phyloP scores from a whole-genome alignment of 192 early-diverging fungal genomes.

The Mortierella claussenii region DNA sequence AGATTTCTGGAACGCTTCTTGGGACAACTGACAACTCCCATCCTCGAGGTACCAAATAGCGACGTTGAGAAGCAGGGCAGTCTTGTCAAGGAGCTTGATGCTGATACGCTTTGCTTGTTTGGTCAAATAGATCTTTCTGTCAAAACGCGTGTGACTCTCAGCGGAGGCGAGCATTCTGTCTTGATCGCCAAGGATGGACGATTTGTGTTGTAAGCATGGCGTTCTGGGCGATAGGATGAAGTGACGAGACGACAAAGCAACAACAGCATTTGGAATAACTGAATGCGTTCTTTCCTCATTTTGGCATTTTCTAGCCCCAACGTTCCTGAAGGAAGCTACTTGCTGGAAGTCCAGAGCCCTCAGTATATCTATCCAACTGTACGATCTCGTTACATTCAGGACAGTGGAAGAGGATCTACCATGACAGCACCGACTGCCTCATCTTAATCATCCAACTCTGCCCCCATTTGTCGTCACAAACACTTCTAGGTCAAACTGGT shows the following conservation, averaged over 20 bases:
- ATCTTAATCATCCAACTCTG: no score
- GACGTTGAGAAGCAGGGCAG: background rate
- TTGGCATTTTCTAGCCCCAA: constrained; percentile 41
- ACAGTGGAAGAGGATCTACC: no score
- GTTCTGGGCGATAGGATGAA: no score
- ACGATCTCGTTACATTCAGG: constrained; percentile 5
- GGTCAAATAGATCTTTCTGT: constrained; percentile 41
- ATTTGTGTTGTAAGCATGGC: constrained; percentile 60
- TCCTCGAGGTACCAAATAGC: constrained; percentile 21
- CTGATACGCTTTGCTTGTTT: background rate
- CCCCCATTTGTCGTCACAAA: no score
- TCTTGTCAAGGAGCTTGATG: background rate
- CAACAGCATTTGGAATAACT: no score
- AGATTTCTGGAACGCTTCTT: constrained; percentile 23
- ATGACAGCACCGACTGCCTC: no score
- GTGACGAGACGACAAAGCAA: no score
- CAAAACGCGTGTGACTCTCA: constrained; percentile 53
- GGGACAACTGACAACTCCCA: constrained; percentile 21
- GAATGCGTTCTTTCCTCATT: background rate
- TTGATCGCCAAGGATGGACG: constrained; percentile 56
- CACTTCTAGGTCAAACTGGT: constrained; percentile 66
- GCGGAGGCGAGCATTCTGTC: constrained; percentile 58
- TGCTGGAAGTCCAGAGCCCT: constrained; percentile 62
- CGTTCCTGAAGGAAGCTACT: constrained; percentile 60
- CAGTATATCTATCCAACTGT: constrained; percentile 66